Evolutionary conservation across 768 basidiomycete species (phyloP).

Genomic region (Exidia glandulosa): DNA sequence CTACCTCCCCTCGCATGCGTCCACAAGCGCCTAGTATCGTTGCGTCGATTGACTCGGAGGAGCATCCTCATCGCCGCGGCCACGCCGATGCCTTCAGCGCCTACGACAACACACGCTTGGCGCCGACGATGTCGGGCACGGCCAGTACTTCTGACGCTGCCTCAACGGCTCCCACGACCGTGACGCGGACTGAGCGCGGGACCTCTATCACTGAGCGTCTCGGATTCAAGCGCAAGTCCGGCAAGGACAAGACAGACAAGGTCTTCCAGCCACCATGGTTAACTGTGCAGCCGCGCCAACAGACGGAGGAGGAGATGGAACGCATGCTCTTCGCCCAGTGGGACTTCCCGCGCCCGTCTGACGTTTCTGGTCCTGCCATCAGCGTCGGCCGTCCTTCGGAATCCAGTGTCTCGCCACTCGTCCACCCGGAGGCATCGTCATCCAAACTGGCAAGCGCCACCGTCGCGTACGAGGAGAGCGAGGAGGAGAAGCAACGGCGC

Average conservation of each 20-base stretch:
- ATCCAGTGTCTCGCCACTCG: background rate
- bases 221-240: background rate
- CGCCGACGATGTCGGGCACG: constrained; percentile 24
- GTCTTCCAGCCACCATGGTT: constrained; percentile 49
- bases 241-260: background rate
- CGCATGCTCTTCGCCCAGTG: constrained; percentile 28
- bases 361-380: background rate
- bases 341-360: background rate
- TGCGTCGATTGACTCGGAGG: constrained; percentile 1
- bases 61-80: constrained; percentile 37
- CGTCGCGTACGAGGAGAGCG: background rate
- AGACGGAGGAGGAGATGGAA: constrained; percentile 51
- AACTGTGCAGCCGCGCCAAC: constrained; percentile 41
- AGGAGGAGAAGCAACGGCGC: background rate
- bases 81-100: constrained; percentile 54
- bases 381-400: background rate
- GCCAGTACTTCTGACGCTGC: constrained; percentile 10
- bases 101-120: constrained; percentile 43
- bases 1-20: background rate
- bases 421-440: background rate
- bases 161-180: constrained; percentile 5
- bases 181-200: background rate
- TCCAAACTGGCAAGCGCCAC: background rate
- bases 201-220: background rate
- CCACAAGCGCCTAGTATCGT: background rate